phyloP scores from a whole-genome alignment of 192 early-diverging fungal species.

The Coemansia asiatica region DNA sequence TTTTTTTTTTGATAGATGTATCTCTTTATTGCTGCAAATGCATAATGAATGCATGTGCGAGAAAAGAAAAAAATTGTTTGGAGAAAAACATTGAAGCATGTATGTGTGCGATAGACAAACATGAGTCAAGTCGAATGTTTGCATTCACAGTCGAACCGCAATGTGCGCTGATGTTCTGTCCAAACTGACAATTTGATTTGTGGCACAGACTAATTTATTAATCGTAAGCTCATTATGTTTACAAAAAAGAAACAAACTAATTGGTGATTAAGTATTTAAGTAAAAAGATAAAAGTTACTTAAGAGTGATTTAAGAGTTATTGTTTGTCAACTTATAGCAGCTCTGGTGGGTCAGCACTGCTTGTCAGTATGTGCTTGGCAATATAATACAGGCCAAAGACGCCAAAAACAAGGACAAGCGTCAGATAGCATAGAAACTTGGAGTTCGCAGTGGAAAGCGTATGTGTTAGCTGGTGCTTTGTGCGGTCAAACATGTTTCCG shows the following conservation, averaged over 20 bases:
- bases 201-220: neutral
- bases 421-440: constrained; percentile 43
- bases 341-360: constrained; percentile 18
- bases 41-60: neutral
- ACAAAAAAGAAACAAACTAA: neutral
- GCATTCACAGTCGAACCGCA: neutral
- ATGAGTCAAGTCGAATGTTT: neutral
- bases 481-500: constrained; percentile 51
- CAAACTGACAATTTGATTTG: neutral
- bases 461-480: constrained; percentile 36
- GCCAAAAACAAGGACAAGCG: constrained; percentile 31
- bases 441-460: constrained; percentile 47
- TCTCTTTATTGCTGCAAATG: neutral
- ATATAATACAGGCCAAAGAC: constrained; percentile 45
- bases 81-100: neutral
- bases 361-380: constrained; percentile 28
- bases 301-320: too few relatives aligned
- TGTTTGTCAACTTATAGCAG: constrained; percentile 5
- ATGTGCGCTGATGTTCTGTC: neutral
- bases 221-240: neutral
- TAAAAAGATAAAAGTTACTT: too few relatives aligned
- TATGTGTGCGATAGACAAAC: neutral
- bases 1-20: neutral
- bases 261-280: too few relatives aligned
- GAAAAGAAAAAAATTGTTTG: neutral